Evolutionary conservation across 208 protist genomes (phyloP).

Genomic region (Endotrypanum monterogeii): DNA sequence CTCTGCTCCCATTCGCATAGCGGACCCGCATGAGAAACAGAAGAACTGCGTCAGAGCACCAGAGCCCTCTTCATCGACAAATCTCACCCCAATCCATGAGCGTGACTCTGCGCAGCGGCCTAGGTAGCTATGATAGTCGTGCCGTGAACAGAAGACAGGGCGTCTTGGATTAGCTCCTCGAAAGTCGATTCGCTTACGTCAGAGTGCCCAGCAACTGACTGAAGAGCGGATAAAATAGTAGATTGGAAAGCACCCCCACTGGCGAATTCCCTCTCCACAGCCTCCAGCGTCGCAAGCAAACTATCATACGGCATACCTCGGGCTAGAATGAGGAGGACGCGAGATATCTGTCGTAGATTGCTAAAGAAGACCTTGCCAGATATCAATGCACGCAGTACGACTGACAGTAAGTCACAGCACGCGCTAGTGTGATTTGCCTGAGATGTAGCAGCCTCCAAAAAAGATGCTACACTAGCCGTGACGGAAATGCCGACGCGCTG

Average conservation of each 20-base stretch:
- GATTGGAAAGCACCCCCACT: constrained; percentile 21
- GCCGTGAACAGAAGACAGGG: constrained; percentile 35
- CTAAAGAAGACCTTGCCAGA: constrained; percentile 28
- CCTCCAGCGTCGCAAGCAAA: constrained; percentile 18
- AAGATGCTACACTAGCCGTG: constrained; percentile 43
- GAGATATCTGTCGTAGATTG: constrained; percentile 36
- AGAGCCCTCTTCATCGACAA: neutral
- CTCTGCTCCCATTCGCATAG: neutral
- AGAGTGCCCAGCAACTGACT: constrained; percentile 7
- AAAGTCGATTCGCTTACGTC: constrained; percentile 24
- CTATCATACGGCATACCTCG: constrained; percentile 13
- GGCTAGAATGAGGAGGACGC: constrained; percentile 27
- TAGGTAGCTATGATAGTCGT: constrained; percentile 33
- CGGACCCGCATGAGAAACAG: neutral
- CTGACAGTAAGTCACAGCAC: constrained; percentile 29
- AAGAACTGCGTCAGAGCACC: neutral
- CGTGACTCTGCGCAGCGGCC: neutral
- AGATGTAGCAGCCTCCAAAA: constrained; percentile 27
- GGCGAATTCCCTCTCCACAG: constrained; percentile 20
- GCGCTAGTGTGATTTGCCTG: constrained; percentile 21
- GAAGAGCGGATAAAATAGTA: constrained; percentile 27
- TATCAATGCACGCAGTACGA: constrained; percentile 33
- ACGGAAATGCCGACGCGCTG: constrained; percentile 72
- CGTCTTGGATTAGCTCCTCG: constrained; percentile 43
- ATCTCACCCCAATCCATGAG: constrained; percentile 1